These are phyloP conservation scores for Stachybotrys chartarum DNA, from an alignment of 2,329 filamentous ascomycete species.

Conservation along the genomic window DNA sequence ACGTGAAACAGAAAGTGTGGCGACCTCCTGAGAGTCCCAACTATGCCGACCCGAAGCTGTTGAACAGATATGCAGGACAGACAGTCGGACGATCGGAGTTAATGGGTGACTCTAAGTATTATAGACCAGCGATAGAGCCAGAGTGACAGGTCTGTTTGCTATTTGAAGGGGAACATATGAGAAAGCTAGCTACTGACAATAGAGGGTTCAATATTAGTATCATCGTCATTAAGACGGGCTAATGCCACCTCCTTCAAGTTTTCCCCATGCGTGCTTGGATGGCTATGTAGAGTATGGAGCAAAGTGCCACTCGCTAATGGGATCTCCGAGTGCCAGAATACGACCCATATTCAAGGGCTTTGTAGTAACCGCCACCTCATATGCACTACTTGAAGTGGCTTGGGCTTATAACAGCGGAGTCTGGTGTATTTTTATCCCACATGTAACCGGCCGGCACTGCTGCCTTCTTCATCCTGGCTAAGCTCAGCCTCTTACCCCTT, in stretches of 20 bases:
- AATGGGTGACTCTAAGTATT: neutral
- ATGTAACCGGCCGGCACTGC: neutral
- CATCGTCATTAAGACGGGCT: neutral
- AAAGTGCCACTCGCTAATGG: neutral
- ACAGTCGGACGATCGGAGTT: neutral
- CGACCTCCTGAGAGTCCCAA: neutral
- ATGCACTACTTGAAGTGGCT: conserved; percentile 1
- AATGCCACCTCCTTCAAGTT: neutral
- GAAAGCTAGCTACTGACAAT: neutral
- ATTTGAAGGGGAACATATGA: neutral
- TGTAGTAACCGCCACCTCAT: neutral
- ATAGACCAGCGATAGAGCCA: neutral
- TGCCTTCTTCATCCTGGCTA: neutral
- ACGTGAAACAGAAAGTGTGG: neutral
- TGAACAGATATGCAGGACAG: neutral
- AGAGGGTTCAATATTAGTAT: neutral
- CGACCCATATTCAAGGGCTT: neutral
- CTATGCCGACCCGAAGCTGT: neutral
- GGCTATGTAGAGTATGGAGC: neutral
- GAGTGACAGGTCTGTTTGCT: neutral
- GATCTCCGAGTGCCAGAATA: neutral
- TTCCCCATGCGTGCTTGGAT: neutral
- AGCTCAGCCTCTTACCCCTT: neutral
- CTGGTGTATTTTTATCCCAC: neutral
- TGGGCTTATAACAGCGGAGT: neutral